Evolutionary conservation across 2,329 filamentous ascomycete genomes (phyloP).

Genomic region (Chalaropsis ovoidea): DNA sequence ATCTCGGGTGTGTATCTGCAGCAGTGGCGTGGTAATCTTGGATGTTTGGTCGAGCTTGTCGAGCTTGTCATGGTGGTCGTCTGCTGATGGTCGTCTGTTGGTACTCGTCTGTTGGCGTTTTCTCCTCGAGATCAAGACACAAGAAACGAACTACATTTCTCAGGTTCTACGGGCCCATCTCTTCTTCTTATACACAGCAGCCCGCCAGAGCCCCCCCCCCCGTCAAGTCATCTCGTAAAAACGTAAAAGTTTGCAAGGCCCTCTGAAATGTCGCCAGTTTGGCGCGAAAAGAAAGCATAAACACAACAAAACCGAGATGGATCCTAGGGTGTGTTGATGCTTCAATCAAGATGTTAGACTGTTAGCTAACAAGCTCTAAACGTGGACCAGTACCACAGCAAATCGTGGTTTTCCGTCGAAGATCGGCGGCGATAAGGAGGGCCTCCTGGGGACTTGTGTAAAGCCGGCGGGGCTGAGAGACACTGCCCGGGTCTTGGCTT

Average conservation of each 20-base stretch:
- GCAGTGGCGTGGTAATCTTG: neutral
- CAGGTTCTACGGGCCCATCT: neutral
- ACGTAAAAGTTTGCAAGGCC: conserved; percentile 17
- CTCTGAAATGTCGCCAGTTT: conserved; percentile 5
- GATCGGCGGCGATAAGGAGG: neutral
- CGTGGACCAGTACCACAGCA: neutral
- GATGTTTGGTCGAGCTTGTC: neutral
- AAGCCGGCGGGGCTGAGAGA: neutral
- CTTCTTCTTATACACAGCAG: conserved; percentile 11
- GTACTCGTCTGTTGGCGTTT: neutral
- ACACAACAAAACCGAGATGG: conserved; percentile 3
- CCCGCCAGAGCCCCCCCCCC: neutral
- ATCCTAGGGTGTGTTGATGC: conserved; percentile 10
- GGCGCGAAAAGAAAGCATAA: conserved; percentile 2
- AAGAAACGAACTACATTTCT: neutral
- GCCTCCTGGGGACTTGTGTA: neutral
- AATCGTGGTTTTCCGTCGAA: neutral
- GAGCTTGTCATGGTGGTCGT: no score
- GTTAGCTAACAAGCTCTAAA: neutral
- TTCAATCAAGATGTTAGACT: neutral
- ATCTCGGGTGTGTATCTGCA: neutral
- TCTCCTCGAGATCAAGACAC: neutral
- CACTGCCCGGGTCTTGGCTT: neutral
- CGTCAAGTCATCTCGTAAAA: neutral
- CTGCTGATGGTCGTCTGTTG: no score